Base-by-base conservation (phyloP, 78 protist genomes). In the Dictyostelium brefeldianum region DNA sequence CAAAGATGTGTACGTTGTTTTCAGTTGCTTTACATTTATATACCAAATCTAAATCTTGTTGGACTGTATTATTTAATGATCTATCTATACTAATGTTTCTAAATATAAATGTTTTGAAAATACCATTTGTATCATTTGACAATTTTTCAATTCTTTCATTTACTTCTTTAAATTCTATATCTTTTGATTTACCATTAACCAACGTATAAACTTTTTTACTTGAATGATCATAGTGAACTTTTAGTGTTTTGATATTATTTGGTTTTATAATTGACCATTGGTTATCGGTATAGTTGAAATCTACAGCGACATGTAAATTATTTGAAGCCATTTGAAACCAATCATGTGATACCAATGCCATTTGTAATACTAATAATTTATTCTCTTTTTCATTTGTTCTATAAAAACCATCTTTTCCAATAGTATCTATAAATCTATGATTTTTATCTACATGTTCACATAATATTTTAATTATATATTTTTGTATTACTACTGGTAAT, bases 381-480 rank as follows among this genome's bases (percentile, higher is more conserved):
- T 31, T 69, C 0, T 3, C 31, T 8, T 41, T n/a, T 7, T 36
- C 53, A 69, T 69, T 17, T 17, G 50, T 69, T 36, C 77, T 69
- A 36, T 69, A 69, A 36, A 31, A 25, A 4, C 25, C 25, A 17
- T 69, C 77, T 11, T 29, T n/a, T 15, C 47, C 7, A 29, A 69
- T 36, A 10, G 77, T 41, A 14, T 36, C 77, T 15, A 36, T 69
- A 11, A 69, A n/a, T 36, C 77, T 31, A 69, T 69, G 25, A 41
- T 18, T 15, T 0, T 69, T 46, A 69, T 69, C 31, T 11, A 69
- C 31, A 69, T 12, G 17, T 36, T 18, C 12, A 36, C 77, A 69
- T 69, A 69, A 69, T 69, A 69, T 36, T 36, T 69, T 69, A 69
- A 69, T 18, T 12, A 69, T 69, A 29, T 69, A n/a, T 69, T 69